Percentiles rank a stretch among this genome's conserved stretches.
phyloP scores from a whole-genome alignment of 2,329 filamentous ascomycete species.

The Amauroascus niger region DNA sequence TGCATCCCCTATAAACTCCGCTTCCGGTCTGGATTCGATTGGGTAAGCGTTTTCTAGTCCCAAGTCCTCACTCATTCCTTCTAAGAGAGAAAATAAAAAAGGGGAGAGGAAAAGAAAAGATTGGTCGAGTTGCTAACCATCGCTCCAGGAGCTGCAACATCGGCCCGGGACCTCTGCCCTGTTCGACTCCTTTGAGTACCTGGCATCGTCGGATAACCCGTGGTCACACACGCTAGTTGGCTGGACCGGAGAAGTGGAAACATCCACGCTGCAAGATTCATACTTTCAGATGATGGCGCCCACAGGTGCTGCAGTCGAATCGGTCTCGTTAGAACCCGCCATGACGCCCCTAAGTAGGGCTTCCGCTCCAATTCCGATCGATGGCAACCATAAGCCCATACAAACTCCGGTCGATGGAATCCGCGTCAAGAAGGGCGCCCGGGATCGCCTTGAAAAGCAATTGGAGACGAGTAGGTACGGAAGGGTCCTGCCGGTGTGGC shows the following conservation, averaged over 20 bases:
- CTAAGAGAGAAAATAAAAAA: too few relatives aligned
- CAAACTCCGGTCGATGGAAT: slow-evolving; percentile 60
- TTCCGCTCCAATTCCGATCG: slow-evolving; percentile 66
- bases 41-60: too few relatives aligned
- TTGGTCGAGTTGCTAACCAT: not conserved
- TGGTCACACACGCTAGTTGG: slow-evolving; percentile 92
- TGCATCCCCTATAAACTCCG: slow-evolving; percentile 53
- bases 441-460: slow-evolving; percentile 62
- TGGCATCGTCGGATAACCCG: slow-evolving; percentile 69
- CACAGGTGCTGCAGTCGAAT: slow-evolving; percentile 19
- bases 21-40: slow-evolving; percentile 45
- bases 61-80: too few relatives aligned
- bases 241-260: slow-evolving; percentile 83
- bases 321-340: not conserved
- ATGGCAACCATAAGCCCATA: slow-evolving; percentile 42
- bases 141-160: slow-evolving; percentile 56
- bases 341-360: slow-evolving; percentile 44
- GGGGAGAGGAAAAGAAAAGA: too few relatives aligned
- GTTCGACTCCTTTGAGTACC: slow-evolving; percentile 80
- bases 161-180: slow-evolving; percentile 83
- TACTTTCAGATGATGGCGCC: slow-evolving; percentile 18
- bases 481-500: slow-evolving; percentile 78
- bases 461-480: slow-evolving; percentile 64
- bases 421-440: slow-evolving; percentile 59
- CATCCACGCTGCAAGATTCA: slow-evolving; percentile 13